Conservation (phyloP, 371 early-diverging fungal genomes). For the Rhizopus arrhizus region DNA sequence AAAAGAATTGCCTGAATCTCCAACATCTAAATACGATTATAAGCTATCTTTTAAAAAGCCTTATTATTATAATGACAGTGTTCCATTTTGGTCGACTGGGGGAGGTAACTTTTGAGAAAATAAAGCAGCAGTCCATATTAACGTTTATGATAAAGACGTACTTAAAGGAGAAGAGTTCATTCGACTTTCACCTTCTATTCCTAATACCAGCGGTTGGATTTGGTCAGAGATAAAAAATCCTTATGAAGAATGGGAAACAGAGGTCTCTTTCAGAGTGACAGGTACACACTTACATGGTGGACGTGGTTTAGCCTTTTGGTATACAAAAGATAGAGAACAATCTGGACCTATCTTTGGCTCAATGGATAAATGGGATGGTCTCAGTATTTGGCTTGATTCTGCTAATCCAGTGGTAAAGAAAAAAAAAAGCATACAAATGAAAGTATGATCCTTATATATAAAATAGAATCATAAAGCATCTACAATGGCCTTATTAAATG, state of each 20-base stretch:
- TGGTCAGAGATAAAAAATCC: constrained; percentile 71
- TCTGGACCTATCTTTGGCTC: constrained; percentile 75
- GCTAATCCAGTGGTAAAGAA: constrained; percentile 58
- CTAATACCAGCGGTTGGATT: constrained; percentile 65
- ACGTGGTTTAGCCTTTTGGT: constrained; percentile 89
- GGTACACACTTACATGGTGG: constrained; percentile 75
- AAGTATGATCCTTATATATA: background rate
- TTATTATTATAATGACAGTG: constrained; percentile 52
- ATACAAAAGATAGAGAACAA: constrained; percentile 63
- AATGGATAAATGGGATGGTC: constrained; percentile 72
- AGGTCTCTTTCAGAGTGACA: constrained; percentile 63
- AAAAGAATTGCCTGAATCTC: constrained; percentile 20
- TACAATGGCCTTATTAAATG: constrained; percentile 72
- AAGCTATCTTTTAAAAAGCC: constrained; percentile 69
- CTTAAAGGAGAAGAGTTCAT: constrained; percentile 62
- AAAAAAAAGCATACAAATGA: background rate
- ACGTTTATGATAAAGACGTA: constrained; percentile 48
- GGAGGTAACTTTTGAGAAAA: constrained; percentile 47
- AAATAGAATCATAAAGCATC: constrained; percentile 58
- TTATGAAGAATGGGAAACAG: constrained; percentile 77
- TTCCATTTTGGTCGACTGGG: constrained; percentile 60
- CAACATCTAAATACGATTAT: constrained; percentile 59
- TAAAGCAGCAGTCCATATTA: background rate
- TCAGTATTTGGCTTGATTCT: constrained; percentile 73
- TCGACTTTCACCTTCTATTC: constrained; percentile 71